These are phyloP conservation scores for Carex pumila DNA, from an alignment of 176 grass and related monocot species.

Conservation along the genomic window DNA sequence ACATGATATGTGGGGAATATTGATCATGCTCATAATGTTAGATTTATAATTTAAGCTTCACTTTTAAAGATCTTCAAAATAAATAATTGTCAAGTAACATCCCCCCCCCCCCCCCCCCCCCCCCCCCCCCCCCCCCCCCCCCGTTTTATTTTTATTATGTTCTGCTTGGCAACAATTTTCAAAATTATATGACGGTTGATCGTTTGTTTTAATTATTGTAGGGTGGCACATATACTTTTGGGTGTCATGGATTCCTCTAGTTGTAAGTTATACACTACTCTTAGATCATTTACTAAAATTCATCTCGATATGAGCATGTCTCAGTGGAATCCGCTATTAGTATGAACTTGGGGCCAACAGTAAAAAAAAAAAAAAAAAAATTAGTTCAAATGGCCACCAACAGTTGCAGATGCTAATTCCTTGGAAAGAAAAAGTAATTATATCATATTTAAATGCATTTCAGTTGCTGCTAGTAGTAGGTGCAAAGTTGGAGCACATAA, in stretches of 20 bases:
- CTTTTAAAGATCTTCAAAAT: too few relatives aligned
- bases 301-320: neutral
- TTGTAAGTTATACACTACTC: slow-evolving; percentile 48
- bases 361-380: neutral
- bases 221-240: slow-evolving; percentile 82
- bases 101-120: too few relatives aligned
- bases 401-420: too few relatives aligned
- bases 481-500: slow-evolving; percentile 85
- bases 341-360: neutral
- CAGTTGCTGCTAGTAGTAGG: slow-evolving; percentile 58
- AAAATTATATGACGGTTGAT: neutral
- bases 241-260: slow-evolving; percentile 49
- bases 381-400: neutral
- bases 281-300: slow-evolving; percentile 1
- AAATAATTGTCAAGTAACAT: too few relatives aligned
- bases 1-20: too few relatives aligned
- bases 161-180: neutral
- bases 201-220: neutral
- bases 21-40: too few relatives aligned
- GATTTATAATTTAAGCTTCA: too few relatives aligned
- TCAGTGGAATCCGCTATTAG: neutral
- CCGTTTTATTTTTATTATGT: neutral
- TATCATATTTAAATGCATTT: neutral
- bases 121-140: too few relatives aligned
- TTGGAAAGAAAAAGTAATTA: neutral